A percentile compares a stretch with the other conserved stretches of the same genome.
Evolutionary conservation across 192 early-diverging fungal genomes (phyloP).

Genomic region (Podochytrium sp.): DNA sequence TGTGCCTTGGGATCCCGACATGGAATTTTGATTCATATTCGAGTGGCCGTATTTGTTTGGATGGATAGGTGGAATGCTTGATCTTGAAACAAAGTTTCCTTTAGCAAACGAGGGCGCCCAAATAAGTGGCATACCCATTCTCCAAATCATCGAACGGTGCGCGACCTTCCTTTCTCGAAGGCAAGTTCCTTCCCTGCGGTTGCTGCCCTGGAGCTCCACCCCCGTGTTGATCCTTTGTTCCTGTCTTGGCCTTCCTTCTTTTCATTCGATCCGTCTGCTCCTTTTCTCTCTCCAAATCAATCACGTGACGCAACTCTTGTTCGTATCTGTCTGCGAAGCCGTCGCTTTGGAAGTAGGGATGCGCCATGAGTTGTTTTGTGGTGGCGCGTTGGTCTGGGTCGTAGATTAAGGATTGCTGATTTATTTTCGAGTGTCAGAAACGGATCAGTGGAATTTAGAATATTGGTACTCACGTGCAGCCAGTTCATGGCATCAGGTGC

Average conservation of each 20-base stretch:
- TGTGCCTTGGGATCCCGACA: conserved; percentile 24
- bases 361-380: conserved; percentile 56
- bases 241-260: conserved; percentile 45
- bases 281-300: conserved; percentile 56
- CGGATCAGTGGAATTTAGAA: background rate
- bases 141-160: conserved; percentile 51
- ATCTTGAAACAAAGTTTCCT: background rate
- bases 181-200: conserved; percentile 18
- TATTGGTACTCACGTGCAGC: conserved; percentile 47
- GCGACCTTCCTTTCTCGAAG: conserved; percentile 42
- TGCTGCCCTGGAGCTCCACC: background rate
- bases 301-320: conserved; percentile 50
- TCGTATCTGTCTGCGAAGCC: conserved; percentile 60
- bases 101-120: background rate
- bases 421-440: background rate
- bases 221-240: background rate
- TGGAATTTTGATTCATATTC: background rate
- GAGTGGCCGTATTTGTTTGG: background rate
- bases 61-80: conserved; percentile 29
- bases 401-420: conserved; percentile 63
- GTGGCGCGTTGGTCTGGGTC: conserved; percentile 67
- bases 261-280: conserved; percentile 49
- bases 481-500: conserved; percentile 58
- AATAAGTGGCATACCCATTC: conserved; percentile 23
- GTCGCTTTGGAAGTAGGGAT: conserved; percentile 65